These are phyloP conservation scores for Candida montana DNA, from an alignment of 805 yeast genomes.

Conservation along the genomic window DNA sequence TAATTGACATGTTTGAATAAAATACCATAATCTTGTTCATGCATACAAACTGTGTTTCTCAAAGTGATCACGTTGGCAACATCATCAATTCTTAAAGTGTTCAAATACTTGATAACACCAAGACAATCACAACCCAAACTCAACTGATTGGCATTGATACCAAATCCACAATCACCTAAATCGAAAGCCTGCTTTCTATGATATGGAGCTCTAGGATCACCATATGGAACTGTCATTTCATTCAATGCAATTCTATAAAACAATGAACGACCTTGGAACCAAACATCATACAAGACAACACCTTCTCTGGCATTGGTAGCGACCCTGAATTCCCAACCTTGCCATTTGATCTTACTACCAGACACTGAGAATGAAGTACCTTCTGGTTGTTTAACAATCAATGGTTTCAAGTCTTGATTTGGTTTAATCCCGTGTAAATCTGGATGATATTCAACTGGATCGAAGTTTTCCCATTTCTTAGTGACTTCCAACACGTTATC, in stretches of 20 bases:
- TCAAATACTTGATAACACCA: slow-evolving; percentile 72
- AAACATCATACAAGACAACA: slow-evolving; percentile 64
- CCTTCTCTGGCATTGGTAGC: slow-evolving; percentile 75
- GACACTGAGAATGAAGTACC: slow-evolving; percentile 65
- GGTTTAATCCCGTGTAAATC: slow-evolving; percentile 51
- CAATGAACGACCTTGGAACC: slow-evolving; percentile 70
- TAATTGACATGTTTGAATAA: slow-evolving; percentile 76
- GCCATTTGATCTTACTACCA: slow-evolving; percentile 67
- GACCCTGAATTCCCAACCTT: slow-evolving; percentile 77
- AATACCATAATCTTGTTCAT: slow-evolving; percentile 73
- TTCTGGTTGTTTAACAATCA: slow-evolving; percentile 68
- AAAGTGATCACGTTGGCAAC: slow-evolving; percentile 58
- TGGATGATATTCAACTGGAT: slow-evolving; percentile 68
- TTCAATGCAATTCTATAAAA: slow-evolving; percentile 69
- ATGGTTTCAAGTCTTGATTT: slow-evolving; percentile 60
- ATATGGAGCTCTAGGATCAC: slow-evolving; percentile 78
- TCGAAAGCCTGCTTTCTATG: slow-evolving; percentile 86
- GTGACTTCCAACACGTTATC: slow-evolving; percentile 55
- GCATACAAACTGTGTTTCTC: slow-evolving; percentile 74
- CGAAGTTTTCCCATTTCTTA: slow-evolving; percentile 53
- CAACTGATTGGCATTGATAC: slow-evolving; percentile 63
- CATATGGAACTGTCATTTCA: slow-evolving; percentile 87
- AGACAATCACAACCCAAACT: slow-evolving; percentile 77
- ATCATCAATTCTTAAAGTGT: slow-evolving; percentile 49
- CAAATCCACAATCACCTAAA: slow-evolving; percentile 82